Evolutionary conservation across 2,329 filamentous ascomycete species (phyloP), one percentile per base, ranked within the genome.

Genomic region (Clonostachys chloroleuca): DNA sequence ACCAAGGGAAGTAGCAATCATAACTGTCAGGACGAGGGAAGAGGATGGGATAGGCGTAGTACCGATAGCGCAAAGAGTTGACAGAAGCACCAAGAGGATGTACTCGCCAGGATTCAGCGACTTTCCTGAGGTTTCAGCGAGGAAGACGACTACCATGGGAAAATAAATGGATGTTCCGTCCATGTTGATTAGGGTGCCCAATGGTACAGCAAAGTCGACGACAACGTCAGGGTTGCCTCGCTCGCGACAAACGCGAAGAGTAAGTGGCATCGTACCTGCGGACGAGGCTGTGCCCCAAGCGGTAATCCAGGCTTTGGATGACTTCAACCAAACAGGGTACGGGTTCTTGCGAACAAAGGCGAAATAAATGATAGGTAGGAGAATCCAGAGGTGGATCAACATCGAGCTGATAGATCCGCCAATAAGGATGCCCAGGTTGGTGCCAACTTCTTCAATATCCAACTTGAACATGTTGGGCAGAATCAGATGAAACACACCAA

Each of bases 141-240:
- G 58, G 61, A 79, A 79, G 17, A 75, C 70, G 14, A 78, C 72
- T 43, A 73, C 72, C 10, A 74, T 67, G 4, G 76, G 76, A 52
- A 78, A 77, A 58, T 79, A 78, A 47, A 79, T 78, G 35, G 75
- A 74, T 3, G 75, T 78, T n/a, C 69, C 73, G 47, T 77, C 73
- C 73, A 77, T 77, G 58, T 76, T 75, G 40, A 78, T 67, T 42
- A 76, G 50, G 35, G 68, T 72, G 5, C 75, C 75, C 0, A 79
- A 61, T 0, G 75, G 75, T 12, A 72, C 63, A 3, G 61, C 47
- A 46, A 79, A 78, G 41, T 76, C 71, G 50, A 61, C 60, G 3
- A 78, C 54, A 7, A 65, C 70, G 18, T 67, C 55, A 0, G 75
- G 71, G 2, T 76, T 57, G 1, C 67, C 66, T 5, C 65, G 64